Base-by-base conservation (phyloP, 495 filamentous ascomycete species). In the Penicillium coprophilum region DNA sequence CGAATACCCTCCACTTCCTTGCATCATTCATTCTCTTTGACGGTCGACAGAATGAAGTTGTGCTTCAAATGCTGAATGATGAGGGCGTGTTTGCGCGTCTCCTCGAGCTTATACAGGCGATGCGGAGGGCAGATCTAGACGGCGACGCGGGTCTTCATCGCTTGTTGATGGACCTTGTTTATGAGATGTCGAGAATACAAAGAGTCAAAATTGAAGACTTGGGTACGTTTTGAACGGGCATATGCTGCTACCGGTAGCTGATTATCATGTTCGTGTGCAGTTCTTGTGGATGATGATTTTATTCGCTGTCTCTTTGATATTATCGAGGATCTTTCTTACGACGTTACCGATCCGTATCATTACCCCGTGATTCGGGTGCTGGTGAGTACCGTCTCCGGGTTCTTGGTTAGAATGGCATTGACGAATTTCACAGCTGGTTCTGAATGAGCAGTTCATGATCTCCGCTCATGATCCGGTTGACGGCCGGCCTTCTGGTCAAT, bases 391-490 rank as follows among this genome's bases (percentile, higher is more conserved):
- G 30, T 50, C 5, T 39, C 32, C 24, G 5, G 3, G 23, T 32
- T 40, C 10, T 34, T 19, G 12, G 11, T 13, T 28, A 15, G 36
- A 20, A 49, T 17, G 21, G 21, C 17, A 46, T 62, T 66, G 24
- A 65, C 57, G 8, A 30, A 38, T 44, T 48, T 27, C 49, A 27
- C 66, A 97, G 92, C 83, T 98, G 61, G 92, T 98, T 44, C 74
- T 98, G 60, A 98, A 97, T 71, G 94, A 98, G 66, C 94, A 98
- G 71, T 98, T 96, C 75, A 96, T 98, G 90, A 88, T 97, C 41
- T 76, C 72, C 13, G 80, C 82, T 28, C 79, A 82, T 40, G 76
- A 85, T 39, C 80, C 86, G 9, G 67, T 70, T 15, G 70, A 72
- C 38, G 68, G 68, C 49, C 64, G 61, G 43, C 64, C 65, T 7